Evolutionary conservation across 2,329 filamentous ascomycete genomes (phyloP), one percentile per base, ranked within the genome.

Genomic region (Grosmannia serpens): DNA sequence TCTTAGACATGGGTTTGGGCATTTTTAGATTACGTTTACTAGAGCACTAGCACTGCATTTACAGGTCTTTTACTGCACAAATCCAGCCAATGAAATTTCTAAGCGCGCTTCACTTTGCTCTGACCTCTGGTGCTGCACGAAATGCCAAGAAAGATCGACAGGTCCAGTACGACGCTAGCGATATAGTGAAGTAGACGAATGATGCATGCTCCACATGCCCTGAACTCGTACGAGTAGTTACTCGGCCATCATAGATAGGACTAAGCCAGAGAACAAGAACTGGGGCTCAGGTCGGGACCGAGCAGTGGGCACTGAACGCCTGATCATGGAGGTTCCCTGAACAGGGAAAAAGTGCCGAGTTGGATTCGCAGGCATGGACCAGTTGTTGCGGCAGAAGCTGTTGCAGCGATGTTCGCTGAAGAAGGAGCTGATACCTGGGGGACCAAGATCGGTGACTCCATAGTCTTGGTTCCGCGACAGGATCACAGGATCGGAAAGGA

Each of bases 401-500:
- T 67, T 70, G 64, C 73, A 75, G 11, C 15, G 4, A 59, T 75
- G 72, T 33, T 67, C 63, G 53, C 64, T 65, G 64, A 74, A 75
- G 62, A 75, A 75, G 1, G 69, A 68, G 55, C 64, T 68, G 62
- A 76, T 75, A 4, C 72, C 73, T 0, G 67, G 55, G 6, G 67
- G 61, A 3, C 73, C 73, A 7, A 75, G 67, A 56, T 75, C 73
- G 1, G 72, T 70, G 26, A 70, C 67, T 24, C 73, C 72, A 53
- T 70, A 74, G 10, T 71, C 64, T n/a, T 66, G 62, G 5, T 54
- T 64, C 9, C 64, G 69, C 1, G 74, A 75, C 53, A 75, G 61
- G 58, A 75, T 73, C 57, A 72, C 73, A 0, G 73, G 73, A 62
- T 76, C 72, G 0, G 73, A 70, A 41, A 76, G 68, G 49, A 74